Base-by-base conservation (phyloP, 225 moss, liverwort and hornwort genomes). In the Physcomitrellopsis africana region DNA sequence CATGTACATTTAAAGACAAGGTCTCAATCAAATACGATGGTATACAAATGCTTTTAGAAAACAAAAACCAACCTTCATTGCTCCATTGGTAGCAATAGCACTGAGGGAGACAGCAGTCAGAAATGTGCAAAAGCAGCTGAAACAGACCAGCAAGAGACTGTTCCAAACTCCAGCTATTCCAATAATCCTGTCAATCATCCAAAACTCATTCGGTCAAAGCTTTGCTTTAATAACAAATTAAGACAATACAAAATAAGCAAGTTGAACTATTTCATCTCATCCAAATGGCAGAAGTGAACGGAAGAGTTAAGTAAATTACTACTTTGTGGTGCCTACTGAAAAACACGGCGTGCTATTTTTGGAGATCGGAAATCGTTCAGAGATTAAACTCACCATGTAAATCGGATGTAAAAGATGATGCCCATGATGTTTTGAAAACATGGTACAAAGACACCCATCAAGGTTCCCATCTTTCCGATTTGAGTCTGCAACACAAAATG, bases 111-210 rank as follows among this genome's bases (percentile, higher is more conserved):
- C 23, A 48, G 94, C 96, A 68, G 96, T 96, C 76, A 96, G 66
- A 60, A 90, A 94, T 57, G 96, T 96, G 74, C 96, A 96, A 42
- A 87, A 74, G 81, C 92, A 90, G 84, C 96, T 94, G 72, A 96
- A 81, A 70, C 86, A 86, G 47, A 96, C 96, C 67, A 96, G 86
- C 52, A 96, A 77, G 24, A 96, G 78, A 74, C 96, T 96, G 52
- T 94, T 89, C 96, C 96, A 96, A 47, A 96, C 74, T 67, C 96
- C 96, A 68, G 96, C 96, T 75, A 96, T 96, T 77, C 96, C 96
- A 58, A 96, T 94, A 67, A 96, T 96, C 96, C 95, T 96, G 95
- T 72, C 63, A 82, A 77, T 49, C 42, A 75, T 74, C 55, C 76
- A 74, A 56, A 55, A 58, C 55, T 75, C 22, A 72, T 61, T 60